Evolutionary conservation across 148 eudicot genomes (phyloP), one percentile per base, ranked within the genome.

Genomic region (Pouteria glomerata): DNA sequence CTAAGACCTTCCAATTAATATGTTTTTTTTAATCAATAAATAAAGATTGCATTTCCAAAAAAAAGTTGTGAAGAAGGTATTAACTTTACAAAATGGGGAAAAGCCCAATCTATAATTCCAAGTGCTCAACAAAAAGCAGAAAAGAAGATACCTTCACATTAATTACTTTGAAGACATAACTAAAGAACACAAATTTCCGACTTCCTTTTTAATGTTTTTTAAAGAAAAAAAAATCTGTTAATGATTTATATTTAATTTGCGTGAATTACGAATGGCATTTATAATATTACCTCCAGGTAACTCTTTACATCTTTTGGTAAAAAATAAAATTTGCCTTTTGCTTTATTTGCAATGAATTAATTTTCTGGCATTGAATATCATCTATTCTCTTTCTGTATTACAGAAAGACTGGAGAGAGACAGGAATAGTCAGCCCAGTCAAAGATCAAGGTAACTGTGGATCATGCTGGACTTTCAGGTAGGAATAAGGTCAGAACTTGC

Each of bases 391-490:
- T 66, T 50, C 44, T 71, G 44, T 18, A 73, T 75, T 84, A 76
- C 80, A 96, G 99, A 87, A 92, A 90, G 97, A 96, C 79, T 96
- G 99, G 99, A 88, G 99, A 74, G 79, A 72, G 71, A 76, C 70
- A 61, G 99, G 99, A 65, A 88, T 96, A 58, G 97, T 96, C 57
- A 96, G 94, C 86, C 86, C 99, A 27, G 97, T 96, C 56, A 96
- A 96, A 78, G 61, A 87, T 72, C 99, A 96, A 82, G 96, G 96
- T 42, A 71, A 78, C 27, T 96, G 99, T 55, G 99, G 99, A 78
- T 96, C 99, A 63, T 96, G 99, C 85, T 96, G 99, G 99, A 92
- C 99, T 69, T 96, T 96, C 89, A 96, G 99, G 99, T 96, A 63
- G 45, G 42, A 29, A 23, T 58, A 52, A 19, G 14, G 1, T 31